These are phyloP conservation scores for Hypomyces rosellus DNA, from an alignment of 2,329 filamentous ascomycete species.

Conservation along the genomic window DNA sequence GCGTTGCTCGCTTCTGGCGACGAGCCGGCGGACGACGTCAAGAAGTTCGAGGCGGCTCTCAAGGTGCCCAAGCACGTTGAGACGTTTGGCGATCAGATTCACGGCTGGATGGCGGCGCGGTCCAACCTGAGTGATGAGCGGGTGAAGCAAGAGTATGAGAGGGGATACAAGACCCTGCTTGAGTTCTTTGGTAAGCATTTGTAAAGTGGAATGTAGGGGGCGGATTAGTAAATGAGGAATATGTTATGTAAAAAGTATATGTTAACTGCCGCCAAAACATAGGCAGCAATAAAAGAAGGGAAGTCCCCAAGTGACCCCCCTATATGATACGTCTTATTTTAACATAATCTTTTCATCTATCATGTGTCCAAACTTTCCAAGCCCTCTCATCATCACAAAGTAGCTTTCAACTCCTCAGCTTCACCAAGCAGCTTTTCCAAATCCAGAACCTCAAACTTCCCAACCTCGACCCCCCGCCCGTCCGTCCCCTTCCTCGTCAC, in stretches of 20 bases:
- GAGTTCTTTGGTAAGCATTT: slow-evolving; percentile 51
- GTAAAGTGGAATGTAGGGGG: slow-evolving; percentile 14
- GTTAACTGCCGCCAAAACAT: too few relatives aligned
- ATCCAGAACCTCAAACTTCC: slow-evolving; percentile 35
- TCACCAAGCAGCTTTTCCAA: slow-evolving; percentile 40
- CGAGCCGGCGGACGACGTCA: slow-evolving; percentile 49
- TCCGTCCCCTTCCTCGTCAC: slow-evolving; percentile 39
- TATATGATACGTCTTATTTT: background rate
- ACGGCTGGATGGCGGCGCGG: slow-evolving; percentile 69
- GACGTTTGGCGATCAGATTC: slow-evolving; percentile 60
- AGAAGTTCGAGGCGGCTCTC: slow-evolving; percentile 50
- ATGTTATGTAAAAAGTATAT: background rate
- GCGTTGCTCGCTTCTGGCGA: slow-evolving; percentile 60
- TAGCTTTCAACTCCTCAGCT: slow-evolving; percentile 29
- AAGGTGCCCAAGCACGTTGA: slow-evolving; percentile 54
- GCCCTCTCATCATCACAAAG: background rate
- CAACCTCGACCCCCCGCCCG: slow-evolving; percentile 29
- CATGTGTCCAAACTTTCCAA: background rate
- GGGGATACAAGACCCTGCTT: slow-evolving; percentile 54
- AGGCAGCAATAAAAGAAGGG: background rate
- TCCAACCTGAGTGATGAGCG: slow-evolving; percentile 50
- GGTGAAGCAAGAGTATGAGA: slow-evolving; percentile 55
- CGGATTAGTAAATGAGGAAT: too few relatives aligned
- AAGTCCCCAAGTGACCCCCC: background rate
- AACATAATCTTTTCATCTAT: background rate